Evolutionary conservation across 805 yeast genomes (phyloP), one percentile per base, ranked within the genome.

Genomic region (Saccharomycopsis guyanensis): DNA sequence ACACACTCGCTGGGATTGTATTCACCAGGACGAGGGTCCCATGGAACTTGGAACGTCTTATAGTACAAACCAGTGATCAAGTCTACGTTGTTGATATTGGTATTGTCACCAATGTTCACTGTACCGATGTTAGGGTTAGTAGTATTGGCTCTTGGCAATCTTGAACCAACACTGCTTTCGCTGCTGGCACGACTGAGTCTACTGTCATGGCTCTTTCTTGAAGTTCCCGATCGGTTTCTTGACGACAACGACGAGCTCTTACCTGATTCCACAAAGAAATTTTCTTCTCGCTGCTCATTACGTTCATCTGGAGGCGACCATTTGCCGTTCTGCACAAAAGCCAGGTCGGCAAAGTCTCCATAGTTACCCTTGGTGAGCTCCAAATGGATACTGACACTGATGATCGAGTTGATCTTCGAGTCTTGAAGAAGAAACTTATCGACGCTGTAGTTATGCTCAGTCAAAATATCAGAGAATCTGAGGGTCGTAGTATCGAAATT

Each of bases 321-420:
- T 10, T 33, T 35, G 3, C 49, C 49, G 29, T 32, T 16, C 22
- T 40, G 16, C 5, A 45, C 35, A 22, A 31, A 45, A 4, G 3
- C n/a, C 7, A 4, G 20, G 32, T 46, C 39, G 4, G 31, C 33
- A 37, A 46, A 42, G n/a, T 46, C 50, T 4, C 38, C 45, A 53
- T 69, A 55, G 56, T 69, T 56, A n/a, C 75, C 76, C 54, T 70
- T 63, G 29, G 66, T 53, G 38, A 69, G 57, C 36, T 66, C 69
- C 54, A 84, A 61, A 3, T 68, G 66, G n/a, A 85, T 65, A 1
- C 80, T 71, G 36, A 86, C 51, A 50, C 73, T 80, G 34, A 83
- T 62, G n/a, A 86, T 82, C 2, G 94, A 81, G 60, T 91, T 91
- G 16, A 91, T 78, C 54, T 86, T 86, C 1, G 95, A 82, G 23